Conservation (phyloP, 176 grass and related monocot genomes). For the Phragmites australis region DNA sequence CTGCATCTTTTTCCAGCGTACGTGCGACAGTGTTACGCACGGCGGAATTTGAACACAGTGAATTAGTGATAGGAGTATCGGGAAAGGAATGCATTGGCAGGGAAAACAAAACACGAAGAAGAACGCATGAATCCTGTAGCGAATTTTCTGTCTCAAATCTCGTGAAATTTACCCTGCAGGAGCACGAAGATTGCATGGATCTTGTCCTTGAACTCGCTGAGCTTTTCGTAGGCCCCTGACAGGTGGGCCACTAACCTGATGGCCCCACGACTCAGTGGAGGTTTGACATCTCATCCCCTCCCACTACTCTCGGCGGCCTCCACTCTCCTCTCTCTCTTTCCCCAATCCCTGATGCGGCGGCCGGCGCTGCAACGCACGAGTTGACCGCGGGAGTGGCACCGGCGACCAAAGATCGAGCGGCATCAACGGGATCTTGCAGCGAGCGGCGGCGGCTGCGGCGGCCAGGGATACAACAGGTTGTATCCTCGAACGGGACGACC, state of each 20-base stretch:
- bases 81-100: no score
- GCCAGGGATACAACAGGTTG: neutral
- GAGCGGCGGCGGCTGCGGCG: neutral
- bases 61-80: no score
- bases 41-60: no score
- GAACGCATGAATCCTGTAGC: no score
- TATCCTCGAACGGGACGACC: neutral
- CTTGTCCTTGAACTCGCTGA: no score
- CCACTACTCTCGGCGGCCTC: neutral
- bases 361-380: neutral
- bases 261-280: neutral
- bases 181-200: no score
- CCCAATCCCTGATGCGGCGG: neutral
- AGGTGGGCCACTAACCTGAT: neutral
- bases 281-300: neutral
- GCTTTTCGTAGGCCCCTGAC: neutral
- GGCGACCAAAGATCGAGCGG: neutral
- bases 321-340: neutral
- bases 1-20: conserved; percentile 24
- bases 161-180: no score
- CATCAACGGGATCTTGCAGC: conserved; percentile 23
- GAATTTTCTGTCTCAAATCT: no score
- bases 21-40: no score
- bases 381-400: conserved; percentile 3
- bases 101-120: no score